phyloP scores from a whole-genome alignment of 176 grass and related monocot species.

The Triticum timopheevii region DNA sequence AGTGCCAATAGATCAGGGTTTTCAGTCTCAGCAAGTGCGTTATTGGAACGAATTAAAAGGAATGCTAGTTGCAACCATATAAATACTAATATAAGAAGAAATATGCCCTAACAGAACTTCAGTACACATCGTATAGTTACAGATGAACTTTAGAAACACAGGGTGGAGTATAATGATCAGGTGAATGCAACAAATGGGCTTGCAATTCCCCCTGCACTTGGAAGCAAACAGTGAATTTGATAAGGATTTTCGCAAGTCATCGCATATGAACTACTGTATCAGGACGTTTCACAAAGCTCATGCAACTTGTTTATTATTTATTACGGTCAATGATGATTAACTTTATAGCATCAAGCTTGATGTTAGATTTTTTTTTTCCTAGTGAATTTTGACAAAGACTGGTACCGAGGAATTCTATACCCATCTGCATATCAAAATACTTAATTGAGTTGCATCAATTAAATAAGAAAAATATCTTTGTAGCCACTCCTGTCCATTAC shows the following conservation, averaged over 20 bases:
- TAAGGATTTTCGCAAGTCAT: neutral
- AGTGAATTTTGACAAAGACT: neutral
- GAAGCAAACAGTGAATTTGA: neutral
- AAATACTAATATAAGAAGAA: neutral
- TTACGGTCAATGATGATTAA: neutral
- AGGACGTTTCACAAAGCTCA: slow-evolving; percentile 24
- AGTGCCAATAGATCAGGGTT: neutral
- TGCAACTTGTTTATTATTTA: slow-evolving; percentile 4
- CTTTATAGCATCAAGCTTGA: neutral
- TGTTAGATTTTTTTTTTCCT: neutral
- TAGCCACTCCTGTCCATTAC: neutral
- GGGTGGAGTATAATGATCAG: neutral
- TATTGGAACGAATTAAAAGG: neutral
- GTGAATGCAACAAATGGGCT: neutral
- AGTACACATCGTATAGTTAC: neutral
- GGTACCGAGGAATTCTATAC: neutral
- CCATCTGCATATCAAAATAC: neutral
- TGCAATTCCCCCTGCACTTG: neutral
- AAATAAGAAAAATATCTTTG: neutral
- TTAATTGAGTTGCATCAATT: slow-evolving; percentile 5
- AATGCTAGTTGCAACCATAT: neutral
- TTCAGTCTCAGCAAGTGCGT: neutral
- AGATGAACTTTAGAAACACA: neutral
- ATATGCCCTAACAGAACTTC: neutral
- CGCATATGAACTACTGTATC: neutral